Percentiles rank a stretch among this genome's conserved stretches.
Conservation (phyloP, 306 rosid species). For the Vachellia collinsii region DNA sequence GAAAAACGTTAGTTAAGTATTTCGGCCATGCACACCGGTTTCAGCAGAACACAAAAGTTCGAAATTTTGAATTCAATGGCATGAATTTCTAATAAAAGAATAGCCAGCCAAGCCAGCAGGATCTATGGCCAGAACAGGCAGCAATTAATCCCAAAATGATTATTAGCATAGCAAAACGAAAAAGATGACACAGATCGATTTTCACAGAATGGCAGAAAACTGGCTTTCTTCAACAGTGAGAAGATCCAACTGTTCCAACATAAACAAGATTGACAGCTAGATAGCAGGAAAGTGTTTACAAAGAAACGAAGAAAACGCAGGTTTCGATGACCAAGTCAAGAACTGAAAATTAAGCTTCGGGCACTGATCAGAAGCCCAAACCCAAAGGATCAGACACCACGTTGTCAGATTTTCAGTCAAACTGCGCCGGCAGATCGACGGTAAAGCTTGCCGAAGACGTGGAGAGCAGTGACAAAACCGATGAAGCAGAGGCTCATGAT, state of each 20-base stretch:
- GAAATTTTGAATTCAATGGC: neutral
- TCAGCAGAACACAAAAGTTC: neutral
- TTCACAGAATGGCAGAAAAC: slow-evolving; percentile 26
- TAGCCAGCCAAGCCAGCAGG: neutral
- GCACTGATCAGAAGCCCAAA: slow-evolving; percentile 21
- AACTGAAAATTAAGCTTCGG: slow-evolving; percentile 26
- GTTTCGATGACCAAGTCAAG: slow-evolving; percentile 8
- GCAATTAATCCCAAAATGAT: neutral
- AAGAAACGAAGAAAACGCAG: slow-evolving; percentile 10
- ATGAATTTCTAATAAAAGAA: neutral
- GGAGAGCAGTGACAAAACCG: slow-evolving; percentile 88
- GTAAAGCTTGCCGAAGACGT: slow-evolving; percentile 80
- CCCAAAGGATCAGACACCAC: slow-evolving; percentile 22
- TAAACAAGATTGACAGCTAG: slow-evolving; percentile 15
- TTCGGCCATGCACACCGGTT: neutral
- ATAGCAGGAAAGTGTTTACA: slow-evolving; percentile 44
- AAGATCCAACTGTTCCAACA: slow-evolving; percentile 32
- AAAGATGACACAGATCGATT: neutral
- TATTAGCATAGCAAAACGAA: neutral
- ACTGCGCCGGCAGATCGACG: slow-evolving; percentile 53
- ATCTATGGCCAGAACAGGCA: neutral
- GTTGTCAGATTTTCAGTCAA: slow-evolving; percentile 34
- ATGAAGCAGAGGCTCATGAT: slow-evolving; percentile 94
- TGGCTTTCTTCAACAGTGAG: slow-evolving; percentile 28
- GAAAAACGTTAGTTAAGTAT: neutral